These are phyloP conservation scores for Naganishia sp. DNA, from an alignment of 1,284 basidiomycete species.

Conservation along the genomic window DNA sequence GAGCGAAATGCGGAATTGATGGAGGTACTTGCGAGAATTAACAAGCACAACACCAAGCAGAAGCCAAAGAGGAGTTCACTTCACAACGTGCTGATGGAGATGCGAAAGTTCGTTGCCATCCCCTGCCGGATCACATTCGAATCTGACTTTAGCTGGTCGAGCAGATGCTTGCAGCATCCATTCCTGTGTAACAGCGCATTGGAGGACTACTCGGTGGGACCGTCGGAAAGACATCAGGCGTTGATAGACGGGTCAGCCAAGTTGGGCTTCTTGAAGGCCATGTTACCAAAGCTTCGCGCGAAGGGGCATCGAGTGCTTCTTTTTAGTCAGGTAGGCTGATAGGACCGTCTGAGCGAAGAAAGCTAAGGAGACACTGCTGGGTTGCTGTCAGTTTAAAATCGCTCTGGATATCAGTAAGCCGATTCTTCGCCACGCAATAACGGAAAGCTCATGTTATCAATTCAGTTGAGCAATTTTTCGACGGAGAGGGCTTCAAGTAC, in stretches of 20 bases:
- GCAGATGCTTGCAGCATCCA: slow-evolving; percentile 67
- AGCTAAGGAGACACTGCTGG: slow-evolving; percentile 26
- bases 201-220: slow-evolving; percentile 68
- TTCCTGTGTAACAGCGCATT: slow-evolving; percentile 82
- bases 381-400: slow-evolving; percentile 72
- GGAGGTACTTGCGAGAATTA: slow-evolving; percentile 35
- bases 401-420: slow-evolving; percentile 68
- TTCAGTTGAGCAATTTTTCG: slow-evolving; percentile 83
- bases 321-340: slow-evolving; percentile 82
- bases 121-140: neutral
- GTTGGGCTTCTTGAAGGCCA: slow-evolving; percentile 74
- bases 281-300: slow-evolving; percentile 84
- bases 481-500: slow-evolving; percentile 84
- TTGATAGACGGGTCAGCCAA: slow-evolving; percentile 85
- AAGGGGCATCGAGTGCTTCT: slow-evolving; percentile 91
- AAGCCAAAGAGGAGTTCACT: slow-evolving; percentile 47
- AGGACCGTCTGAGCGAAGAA: slow-evolving; percentile 18
- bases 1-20: slow-evolving; percentile 44
- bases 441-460: slow-evolving; percentile 26
- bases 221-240: slow-evolving; percentile 69
- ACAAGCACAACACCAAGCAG: slow-evolving; percentile 42
- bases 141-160: neutral
- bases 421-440: slow-evolving; percentile 29
- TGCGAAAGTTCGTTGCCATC: slow-evolving; percentile 66
- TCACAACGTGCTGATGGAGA: slow-evolving; percentile 82